These are phyloP conservation scores for Piromyces sp. DNA, from an alignment of 192 early-diverging fungal species.

Conservation along the genomic window DNA sequence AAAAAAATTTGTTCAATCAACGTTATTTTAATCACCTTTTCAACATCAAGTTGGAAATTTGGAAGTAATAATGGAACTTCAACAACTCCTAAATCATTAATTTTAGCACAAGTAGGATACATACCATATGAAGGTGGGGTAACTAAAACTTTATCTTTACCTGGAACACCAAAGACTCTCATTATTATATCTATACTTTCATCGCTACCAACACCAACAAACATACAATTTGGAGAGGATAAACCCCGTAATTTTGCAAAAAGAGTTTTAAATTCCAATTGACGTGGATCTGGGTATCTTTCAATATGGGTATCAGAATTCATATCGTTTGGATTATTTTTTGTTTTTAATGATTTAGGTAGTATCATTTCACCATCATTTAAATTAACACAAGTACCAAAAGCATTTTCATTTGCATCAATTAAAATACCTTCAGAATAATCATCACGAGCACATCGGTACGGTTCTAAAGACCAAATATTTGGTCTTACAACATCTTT, in stretches of 20 bases:
- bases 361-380: not conserved
- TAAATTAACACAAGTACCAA: constrained; percentile 39
- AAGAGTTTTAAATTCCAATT: not conserved
- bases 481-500: constrained; percentile 56
- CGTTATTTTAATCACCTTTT: too few species aligned
- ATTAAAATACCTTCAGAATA: constrained; percentile 81
- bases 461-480: constrained; percentile 65
- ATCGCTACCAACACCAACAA: constrained; percentile 93
- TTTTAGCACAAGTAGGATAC: constrained; percentile 82
- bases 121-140: constrained; percentile 98
- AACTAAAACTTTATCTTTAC: constrained; percentile 77
- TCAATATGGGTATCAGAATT: constrained; percentile 38
- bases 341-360: not conserved
- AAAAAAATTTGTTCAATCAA: too few species aligned
- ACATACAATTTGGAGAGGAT: constrained; percentile 19
- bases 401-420: constrained; percentile 98
- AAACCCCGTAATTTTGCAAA: not conserved
- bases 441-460: constrained; percentile 97
- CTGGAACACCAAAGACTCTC: constrained; percentile 76
- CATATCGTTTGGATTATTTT: not conserved
- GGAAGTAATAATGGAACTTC: constrained; percentile 63
- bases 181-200: constrained; percentile 86
- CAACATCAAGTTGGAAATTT: constrained; percentile 43
- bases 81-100: constrained; percentile 85
- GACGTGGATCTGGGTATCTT: constrained; percentile 68